Evolutionary conservation across 1,139 yeast genomes (phyloP).

Genomic region (Saccharomycopsis hybrid): DNA sequence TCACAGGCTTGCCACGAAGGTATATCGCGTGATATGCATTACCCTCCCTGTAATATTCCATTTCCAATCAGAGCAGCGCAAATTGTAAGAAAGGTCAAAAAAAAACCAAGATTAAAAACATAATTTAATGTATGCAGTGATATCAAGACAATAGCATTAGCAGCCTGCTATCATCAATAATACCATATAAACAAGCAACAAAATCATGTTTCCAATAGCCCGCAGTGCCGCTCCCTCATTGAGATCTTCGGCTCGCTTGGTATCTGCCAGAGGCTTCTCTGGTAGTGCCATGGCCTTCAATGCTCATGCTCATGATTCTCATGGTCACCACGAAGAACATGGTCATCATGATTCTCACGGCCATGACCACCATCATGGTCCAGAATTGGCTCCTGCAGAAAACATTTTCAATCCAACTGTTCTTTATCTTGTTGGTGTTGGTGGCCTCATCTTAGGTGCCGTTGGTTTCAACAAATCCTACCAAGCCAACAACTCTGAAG

Average conservation of each 20-base stretch:
- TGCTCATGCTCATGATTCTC: constrained; percentile 2
- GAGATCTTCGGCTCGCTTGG: background rate
- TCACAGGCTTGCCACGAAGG: too few relatives aligned
- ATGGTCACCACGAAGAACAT: constrained; percentile 12
- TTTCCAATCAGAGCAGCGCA: too few relatives aligned
- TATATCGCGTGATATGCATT: too few relatives aligned
- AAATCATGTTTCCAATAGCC: background rate
- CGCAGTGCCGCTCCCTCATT: background rate
- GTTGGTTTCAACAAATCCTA: constrained; percentile 11
- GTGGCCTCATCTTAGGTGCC: constrained; percentile 11
- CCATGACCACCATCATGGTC: constrained; percentile 18
- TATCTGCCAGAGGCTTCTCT: constrained; percentile 8
- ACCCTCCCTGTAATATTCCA: too few relatives aligned
- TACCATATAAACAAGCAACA: too few relatives aligned
- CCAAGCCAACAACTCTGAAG: constrained; percentile 5
- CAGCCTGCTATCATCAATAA: too few relatives aligned
- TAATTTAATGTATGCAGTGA: too few relatives aligned
- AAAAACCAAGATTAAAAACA: too few relatives aligned
- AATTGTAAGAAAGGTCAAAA: too few relatives aligned
- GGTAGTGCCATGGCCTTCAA: constrained; percentile 3
- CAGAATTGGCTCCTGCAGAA: constrained; percentile 17
- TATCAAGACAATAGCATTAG: too few relatives aligned
- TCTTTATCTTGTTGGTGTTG: constrained; percentile 8
- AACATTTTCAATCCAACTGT: constrained; percentile 11
- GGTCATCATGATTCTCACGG: constrained; percentile 6